Percentiles rank a stretch among this genome's conserved stretches.
phyloP scores from a whole-genome alignment of 768 basidiomycete species.

The Phlebiopsis flavidoalba region DNA sequence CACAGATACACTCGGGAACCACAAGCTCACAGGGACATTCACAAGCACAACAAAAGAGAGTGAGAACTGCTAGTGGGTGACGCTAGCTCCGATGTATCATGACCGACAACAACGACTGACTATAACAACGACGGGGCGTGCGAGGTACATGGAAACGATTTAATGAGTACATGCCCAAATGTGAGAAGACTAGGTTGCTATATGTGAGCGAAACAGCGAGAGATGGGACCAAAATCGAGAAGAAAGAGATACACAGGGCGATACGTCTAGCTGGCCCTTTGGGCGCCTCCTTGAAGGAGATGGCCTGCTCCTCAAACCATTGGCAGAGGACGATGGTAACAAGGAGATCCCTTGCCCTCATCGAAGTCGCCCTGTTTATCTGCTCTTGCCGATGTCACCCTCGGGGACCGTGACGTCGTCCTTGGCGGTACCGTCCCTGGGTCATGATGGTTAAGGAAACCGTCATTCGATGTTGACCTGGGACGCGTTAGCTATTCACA shows the following conservation, averaged over 20 bases:
- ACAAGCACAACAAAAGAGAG: background rate
- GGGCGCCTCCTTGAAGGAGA: slow-evolving; percentile 88
- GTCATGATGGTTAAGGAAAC: slow-evolving; percentile 94
- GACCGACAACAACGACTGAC: slow-evolving; percentile 6
- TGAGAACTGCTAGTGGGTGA: slow-evolving; percentile 3
- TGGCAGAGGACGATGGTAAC: slow-evolving; percentile 82
- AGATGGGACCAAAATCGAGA: slow-evolving; percentile 1
- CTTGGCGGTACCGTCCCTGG: slow-evolving; percentile 70
- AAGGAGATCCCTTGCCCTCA: slow-evolving; percentile 78
- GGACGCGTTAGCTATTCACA: background rate
- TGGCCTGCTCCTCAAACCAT: slow-evolving; percentile 94
- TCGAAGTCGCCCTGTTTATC: slow-evolving; percentile 72
- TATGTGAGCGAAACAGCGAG: slow-evolving; percentile 1
- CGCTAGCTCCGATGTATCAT: slow-evolving; percentile 5
- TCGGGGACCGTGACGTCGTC: slow-evolving; percentile 96
- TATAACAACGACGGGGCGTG: slow-evolving; percentile 10
- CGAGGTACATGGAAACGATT: slow-evolving; percentile 5
- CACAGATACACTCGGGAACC: too few relatives aligned
- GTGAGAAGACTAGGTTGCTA: slow-evolving; percentile 11
- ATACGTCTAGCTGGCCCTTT: slow-evolving; percentile 37
- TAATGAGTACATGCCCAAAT: slow-evolving; percentile 12
- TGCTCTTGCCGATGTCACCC: slow-evolving; percentile 67
- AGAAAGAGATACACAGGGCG: background rate
- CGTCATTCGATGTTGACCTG: slow-evolving; percentile 90
- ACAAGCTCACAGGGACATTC: too few relatives aligned